Percentiles rank a stretch among this genome's conserved stretches.
Evolutionary conservation across 257 asterid species (phyloP).

Genomic region (Penstemon davidsonii): DNA sequence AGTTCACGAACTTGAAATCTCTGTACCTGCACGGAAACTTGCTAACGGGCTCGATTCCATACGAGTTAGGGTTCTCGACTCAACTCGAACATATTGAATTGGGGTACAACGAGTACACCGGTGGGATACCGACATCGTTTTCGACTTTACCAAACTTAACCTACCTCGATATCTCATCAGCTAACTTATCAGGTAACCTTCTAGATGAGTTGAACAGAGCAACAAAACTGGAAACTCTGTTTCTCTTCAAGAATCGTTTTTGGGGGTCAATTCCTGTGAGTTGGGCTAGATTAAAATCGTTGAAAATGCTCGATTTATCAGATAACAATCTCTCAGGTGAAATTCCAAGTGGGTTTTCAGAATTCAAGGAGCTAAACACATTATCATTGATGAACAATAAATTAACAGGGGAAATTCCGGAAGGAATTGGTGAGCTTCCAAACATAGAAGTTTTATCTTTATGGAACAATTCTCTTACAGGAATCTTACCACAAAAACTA

Average conservation of each 20-base stretch:
- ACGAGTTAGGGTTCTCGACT: constrained; percentile 45
- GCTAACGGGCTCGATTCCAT: constrained; percentile 61
- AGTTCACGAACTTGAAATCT: constrained; percentile 41
- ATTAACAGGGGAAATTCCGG: constrained; percentile 73
- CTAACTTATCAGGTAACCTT: constrained; percentile 69
- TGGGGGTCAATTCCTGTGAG: constrained; percentile 58
- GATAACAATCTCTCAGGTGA: constrained; percentile 64
- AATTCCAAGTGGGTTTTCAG: constrained; percentile 54
- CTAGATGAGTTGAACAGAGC: constrained; percentile 52
- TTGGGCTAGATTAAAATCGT: constrained; percentile 42
- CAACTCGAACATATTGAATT: constrained; percentile 66
- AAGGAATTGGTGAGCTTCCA: constrained; percentile 71
- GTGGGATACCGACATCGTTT: constrained; percentile 54
- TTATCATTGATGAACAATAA: constrained; percentile 65
- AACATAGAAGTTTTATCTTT: constrained; percentile 49
- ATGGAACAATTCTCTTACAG: constrained; percentile 88
- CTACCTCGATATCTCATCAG: constrained; percentile 66
- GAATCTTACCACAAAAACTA: constrained; percentile 60
- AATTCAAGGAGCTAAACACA: constrained; percentile 37
- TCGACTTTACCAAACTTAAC: constrained; percentile 41
- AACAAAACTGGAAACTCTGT: constrained; percentile 47
- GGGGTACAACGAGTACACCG: constrained; percentile 62
- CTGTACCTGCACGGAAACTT: constrained; percentile 67
- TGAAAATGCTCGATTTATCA: constrained; percentile 64
- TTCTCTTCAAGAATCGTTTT: constrained; percentile 58